phyloP scores from a whole-genome alignment of 306 rosid species.

The Fragaria ananassa region DNA sequence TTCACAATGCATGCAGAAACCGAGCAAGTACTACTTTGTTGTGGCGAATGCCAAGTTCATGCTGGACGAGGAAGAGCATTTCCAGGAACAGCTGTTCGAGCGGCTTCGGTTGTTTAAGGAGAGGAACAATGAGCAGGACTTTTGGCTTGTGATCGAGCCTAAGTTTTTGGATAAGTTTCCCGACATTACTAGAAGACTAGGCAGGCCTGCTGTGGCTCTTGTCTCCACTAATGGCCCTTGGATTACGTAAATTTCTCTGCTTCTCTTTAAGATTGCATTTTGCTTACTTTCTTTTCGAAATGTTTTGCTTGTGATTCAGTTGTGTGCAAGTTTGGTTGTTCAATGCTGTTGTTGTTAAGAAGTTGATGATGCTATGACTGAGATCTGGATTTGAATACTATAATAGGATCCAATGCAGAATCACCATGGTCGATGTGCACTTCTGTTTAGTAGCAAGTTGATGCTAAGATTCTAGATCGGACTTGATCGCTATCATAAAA shows the following conservation, averaged over 20 bases:
- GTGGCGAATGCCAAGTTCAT: conserved; percentile 96
- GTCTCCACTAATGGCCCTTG: conserved; percentile 91
- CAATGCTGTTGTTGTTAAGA: background rate
- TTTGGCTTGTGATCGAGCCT: conserved; percentile 97
- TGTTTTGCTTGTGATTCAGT: background rate
- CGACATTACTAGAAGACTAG: conserved; percentile 61
- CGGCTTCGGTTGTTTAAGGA: conserved; percentile 61
- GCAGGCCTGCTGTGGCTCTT: conserved; percentile 91
- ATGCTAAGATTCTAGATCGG: background rate
- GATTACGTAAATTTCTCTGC: conserved; percentile 68
- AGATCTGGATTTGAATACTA: background rate
- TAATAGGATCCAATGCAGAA: background rate
- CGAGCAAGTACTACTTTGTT: conserved; percentile 63
- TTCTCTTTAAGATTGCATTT: background rate
- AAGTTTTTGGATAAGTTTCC: conserved; percentile 93
- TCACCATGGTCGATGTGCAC: background rate
- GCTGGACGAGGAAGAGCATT: conserved; percentile 99
- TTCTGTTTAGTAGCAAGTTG: background rate
- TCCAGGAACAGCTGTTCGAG: conserved; percentile 73
- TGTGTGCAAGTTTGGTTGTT: background rate
- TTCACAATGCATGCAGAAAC: conserved; percentile 33
- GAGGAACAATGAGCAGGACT: conserved; percentile 71
- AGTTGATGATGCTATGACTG: background rate
- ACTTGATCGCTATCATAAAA: background rate
- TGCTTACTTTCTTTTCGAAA: background rate